Evolutionary conservation across 2,329 filamentous ascomycete species (phyloP), one percentile per base, ranked within the genome.

Genomic region (Cryphonectria naterciae): DNA sequence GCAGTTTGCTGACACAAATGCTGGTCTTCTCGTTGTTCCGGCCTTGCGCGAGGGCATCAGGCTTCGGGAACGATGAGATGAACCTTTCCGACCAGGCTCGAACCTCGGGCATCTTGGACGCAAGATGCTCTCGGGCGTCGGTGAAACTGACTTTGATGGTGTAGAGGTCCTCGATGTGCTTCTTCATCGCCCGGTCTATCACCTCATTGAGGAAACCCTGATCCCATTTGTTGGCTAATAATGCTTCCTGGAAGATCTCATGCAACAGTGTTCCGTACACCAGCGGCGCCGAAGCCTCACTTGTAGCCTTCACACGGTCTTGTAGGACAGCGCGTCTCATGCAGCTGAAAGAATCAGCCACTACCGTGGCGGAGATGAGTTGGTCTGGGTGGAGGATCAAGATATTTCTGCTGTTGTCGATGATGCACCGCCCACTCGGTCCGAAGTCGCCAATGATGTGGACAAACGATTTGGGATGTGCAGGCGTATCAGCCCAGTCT

Each of bases 321-420:
- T 98, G 95, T 37, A 99, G 87, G 1, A 98, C 95, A 41, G 96
- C 94, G 74, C 95, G 92, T 25, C 96, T 92, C 78, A 93, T 91
- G 78, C 96, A 99, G 35, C 91, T 91, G 79, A 98, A 97, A 0
- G 96, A 97, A 80, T 99, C 96, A n/a, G 94, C 95, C 60, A 99
- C 92, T 6, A 97, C 94, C 0, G 96, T 98, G 2, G 96, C 92
- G 2, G 96, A 98, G 68, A 99, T 92, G 46, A 99, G 87, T 81
- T 98, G 95, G 77, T 99, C 96, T 0, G 96, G 96, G 77, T 99
- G 95, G 19, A 99, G 83, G 70, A 99, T 94, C 66, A 99, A 84
- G 80, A 98, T 92, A 76, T 95, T 94, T 65, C 91, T 86, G 2
- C 87, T 85, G 79, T 98, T 94, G 78, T 97, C 92, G 73, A 98